phyloP scores from a whole-genome alignment of 768 basidiomycete species.

The Pleurotus tuoliensis region DNA sequence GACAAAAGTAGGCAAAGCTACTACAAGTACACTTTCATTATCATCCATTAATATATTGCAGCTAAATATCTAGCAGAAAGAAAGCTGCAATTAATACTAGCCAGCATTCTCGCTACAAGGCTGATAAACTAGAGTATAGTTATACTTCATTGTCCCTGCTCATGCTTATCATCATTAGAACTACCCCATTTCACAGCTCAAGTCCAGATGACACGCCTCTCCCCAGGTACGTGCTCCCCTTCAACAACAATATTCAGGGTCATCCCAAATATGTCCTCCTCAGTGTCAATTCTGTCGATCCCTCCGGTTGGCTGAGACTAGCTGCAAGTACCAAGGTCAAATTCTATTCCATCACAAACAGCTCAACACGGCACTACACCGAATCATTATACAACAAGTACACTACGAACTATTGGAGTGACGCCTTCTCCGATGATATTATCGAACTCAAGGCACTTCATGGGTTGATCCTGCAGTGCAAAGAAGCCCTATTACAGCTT shows the following conservation, averaged over 20 bases:
- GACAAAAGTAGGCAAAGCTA: slow-evolving; percentile 14
- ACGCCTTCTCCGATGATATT: not conserved
- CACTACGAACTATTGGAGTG: not conserved
- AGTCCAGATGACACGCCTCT: not conserved
- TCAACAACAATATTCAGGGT: not conserved
- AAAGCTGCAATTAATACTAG: not conserved
- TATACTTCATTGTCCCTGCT: not conserved
- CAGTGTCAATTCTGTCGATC: not conserved
- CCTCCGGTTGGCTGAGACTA: not conserved
- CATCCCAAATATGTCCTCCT: not conserved
- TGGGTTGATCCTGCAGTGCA: not conserved
- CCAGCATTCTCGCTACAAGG: not conserved
- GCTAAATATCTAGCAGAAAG: not conserved
- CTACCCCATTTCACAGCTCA: not conserved
- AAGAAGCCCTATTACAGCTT: not conserved
- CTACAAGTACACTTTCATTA: slow-evolving; percentile 12
- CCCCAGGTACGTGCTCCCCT: not conserved
- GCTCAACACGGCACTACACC: not conserved
- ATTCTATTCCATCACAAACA: not conserved
- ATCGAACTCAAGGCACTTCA: not conserved
- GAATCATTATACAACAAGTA: not conserved
- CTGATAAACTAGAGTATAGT: not conserved
- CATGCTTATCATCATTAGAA: not conserved
- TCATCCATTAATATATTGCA: not conserved
- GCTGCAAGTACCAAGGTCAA: not conserved